Evolutionary conservation across 1,284 basidiomycete species (phyloP), one percentile per base, ranked within the genome.

Genomic region (Heterobasidion annosum): DNA sequence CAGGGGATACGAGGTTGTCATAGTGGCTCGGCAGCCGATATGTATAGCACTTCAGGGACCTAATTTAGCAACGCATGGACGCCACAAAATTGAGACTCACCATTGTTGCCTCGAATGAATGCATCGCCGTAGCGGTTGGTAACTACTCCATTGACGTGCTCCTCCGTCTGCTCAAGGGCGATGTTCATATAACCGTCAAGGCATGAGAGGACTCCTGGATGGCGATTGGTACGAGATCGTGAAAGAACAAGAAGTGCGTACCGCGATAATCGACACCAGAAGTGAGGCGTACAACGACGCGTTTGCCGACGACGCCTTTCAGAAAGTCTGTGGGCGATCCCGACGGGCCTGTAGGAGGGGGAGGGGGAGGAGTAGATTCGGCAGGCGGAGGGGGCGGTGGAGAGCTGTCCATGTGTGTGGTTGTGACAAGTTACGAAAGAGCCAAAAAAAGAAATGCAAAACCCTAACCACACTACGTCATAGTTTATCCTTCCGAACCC

Each of bases 131-230:
- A 98, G 58, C 78, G 79, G 67, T 94, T 96, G 43, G 91, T 95
- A 53, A 90, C 78, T 35, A 74, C 68, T 9, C 94, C 95, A 62
- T 91, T 88, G 12, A 97, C 91, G 69, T 92, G 87, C 71, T 99
- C 96, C 69, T 95, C 91, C 1, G 95, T 98, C 68, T 98, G 88
- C 71, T 99, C 96, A 48, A 99, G 74, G 3, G 94, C 96, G 55
- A 99, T 98, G 73, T 99, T 99, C 97, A 99, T 94, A 69, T 93
- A 94, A 0, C 95, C 97, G 69, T 99, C 97, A 19, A 99, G 78
- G 68, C 97, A 98, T 7, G 93, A 95, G n/a, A 99, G 74, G 1
- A 94, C 79, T 42, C 95, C 95, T 98, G 59, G 0, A 40, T 52
- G n/a, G 33, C 32, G 9, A 33, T 34, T 40, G 44, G n/a, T 18